A percentile compares a stretch with the other conserved stretches of the same genome.
Conservation (phyloP, 108 stramenopile species). For the Skeletonema menzelii region DNA sequence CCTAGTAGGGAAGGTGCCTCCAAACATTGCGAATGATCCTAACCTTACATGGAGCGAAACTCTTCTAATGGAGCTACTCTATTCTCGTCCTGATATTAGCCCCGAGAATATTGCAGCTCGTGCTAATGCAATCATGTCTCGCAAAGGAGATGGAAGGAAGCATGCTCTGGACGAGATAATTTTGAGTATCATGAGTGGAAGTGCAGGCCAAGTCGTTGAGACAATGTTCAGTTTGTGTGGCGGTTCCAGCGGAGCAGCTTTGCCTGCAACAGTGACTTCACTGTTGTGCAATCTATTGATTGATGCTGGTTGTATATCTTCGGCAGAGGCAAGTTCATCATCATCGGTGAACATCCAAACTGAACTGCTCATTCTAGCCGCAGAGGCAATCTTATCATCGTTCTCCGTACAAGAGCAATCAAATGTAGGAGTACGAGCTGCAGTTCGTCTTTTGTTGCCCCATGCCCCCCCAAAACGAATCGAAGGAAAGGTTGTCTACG, state of each 20-base stretch:
- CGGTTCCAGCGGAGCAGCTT: conserved; percentile 72
- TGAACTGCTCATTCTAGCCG: conserved; percentile 62
- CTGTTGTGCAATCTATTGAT: conserved; percentile 63
- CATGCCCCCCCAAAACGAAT: conserved; percentile 49
- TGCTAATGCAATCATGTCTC: conserved; percentile 48
- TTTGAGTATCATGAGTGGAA: conserved; percentile 75
- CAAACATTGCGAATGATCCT: not conserved
- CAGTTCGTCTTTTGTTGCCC: conserved; percentile 65
- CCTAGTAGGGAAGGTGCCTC: conserved; percentile 11
- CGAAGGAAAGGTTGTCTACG: conserved; percentile 19
- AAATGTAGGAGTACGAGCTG: conserved; percentile 65
- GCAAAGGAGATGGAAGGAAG: not conserved
- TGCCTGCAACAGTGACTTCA: conserved; percentile 76
- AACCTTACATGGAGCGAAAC: conserved; percentile 58
- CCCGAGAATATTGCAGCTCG: conserved; percentile 60
- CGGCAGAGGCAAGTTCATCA: conserved; percentile 6
- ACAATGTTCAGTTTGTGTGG: conserved; percentile 62
- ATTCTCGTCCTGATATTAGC: conserved; percentile 57
- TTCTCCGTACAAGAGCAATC: conserved; percentile 52
- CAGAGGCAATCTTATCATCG: conserved; percentile 77
- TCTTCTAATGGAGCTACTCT: conserved; percentile 70
- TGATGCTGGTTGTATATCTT: conserved; percentile 54
- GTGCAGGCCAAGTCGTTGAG: conserved; percentile 55
- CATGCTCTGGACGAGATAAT: conserved; percentile 39
- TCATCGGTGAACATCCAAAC: conserved; percentile 40